phyloP scores from a whole-genome alignment of 2,329 filamentous ascomycete species.

The Mollisia scopiformis region DNA sequence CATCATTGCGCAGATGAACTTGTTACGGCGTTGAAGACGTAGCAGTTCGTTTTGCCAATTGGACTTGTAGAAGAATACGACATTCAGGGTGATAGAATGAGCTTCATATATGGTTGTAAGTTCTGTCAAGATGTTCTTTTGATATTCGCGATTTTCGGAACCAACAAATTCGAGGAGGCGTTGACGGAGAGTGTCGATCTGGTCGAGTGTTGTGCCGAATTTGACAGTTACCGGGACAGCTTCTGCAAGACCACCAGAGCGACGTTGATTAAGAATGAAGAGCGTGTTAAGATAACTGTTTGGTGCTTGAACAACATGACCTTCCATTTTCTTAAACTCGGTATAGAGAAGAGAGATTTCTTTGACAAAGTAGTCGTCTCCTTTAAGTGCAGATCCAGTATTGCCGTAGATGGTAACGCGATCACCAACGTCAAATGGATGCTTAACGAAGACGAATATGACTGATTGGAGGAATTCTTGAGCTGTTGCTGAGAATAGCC shows the following conservation, averaged over 20 bases:
- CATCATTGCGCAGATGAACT: constrained; percentile 92
- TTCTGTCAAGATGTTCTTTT: constrained; percentile 84
- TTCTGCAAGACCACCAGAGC: constrained; percentile 86
- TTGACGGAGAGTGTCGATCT: constrained; percentile 81
- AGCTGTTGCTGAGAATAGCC: constrained; percentile 90
- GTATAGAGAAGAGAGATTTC: constrained; percentile 93
- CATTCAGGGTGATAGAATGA: constrained; percentile 84
- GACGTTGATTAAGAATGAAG: constrained; percentile 93
- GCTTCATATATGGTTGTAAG: constrained; percentile 79
- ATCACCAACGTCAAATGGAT: constrained; percentile 95
- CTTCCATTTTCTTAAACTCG: constrained; percentile 98
- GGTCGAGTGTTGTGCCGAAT: constrained; percentile 81
- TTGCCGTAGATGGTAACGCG: constrained; percentile 91
- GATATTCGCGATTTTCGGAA: constrained; percentile 87
- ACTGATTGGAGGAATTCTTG: constrained; percentile 94
- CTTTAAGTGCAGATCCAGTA: constrained; percentile 74
- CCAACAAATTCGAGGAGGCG: constrained; percentile 83
- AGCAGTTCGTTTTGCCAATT: constrained; percentile 96
- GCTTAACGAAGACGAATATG: constrained; percentile 96
- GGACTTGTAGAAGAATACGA: constrained; percentile 97
- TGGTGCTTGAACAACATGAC: constrained; percentile 92
- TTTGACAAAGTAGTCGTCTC: constrained; percentile 96
- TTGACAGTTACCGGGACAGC: constrained; percentile 82
- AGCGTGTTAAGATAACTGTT: constrained; percentile 92
- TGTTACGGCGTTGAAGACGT: constrained; percentile 88